phyloP scores from a whole-genome alignment of 495 filamentous ascomycete genomes.

The Penicillium nucicola region DNA sequence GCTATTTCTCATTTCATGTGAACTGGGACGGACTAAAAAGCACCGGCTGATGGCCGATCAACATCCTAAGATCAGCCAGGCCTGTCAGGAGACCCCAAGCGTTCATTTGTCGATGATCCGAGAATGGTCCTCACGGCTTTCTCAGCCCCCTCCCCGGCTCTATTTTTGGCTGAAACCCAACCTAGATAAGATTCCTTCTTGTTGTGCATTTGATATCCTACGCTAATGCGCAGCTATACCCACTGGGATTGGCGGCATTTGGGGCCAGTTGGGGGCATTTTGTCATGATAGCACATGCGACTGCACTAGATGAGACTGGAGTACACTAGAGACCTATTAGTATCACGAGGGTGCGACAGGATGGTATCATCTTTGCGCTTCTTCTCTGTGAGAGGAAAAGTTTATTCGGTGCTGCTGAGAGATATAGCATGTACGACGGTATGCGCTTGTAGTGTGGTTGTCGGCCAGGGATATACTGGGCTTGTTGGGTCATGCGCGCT shows the following conservation, averaged over 20 bases:
- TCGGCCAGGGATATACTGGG: slow-evolving; percentile 3
- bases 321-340: background rate
- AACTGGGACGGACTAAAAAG: background rate
- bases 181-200: background rate
- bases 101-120: slow-evolving; percentile 15
- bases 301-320: background rate
- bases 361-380: background rate
- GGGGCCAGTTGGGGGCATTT: background rate
- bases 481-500: slow-evolving; percentile 21
- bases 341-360: slow-evolving; percentile 19
- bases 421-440: background rate
- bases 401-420: background rate
- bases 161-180: slow-evolving; percentile 21
- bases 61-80: slow-evolving; percentile 3
- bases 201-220: slow-evolving; percentile 1
- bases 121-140: background rate
- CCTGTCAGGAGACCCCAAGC: slow-evolving; percentile 25
- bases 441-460: background rate
- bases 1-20: no score
- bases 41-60: slow-evolving; percentile 15
- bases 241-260: background rate
- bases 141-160: slow-evolving; percentile 1
- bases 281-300: background rate
- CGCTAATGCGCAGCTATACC: background rate
- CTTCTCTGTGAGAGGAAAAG: background rate